phyloP scores from a whole-genome alignment of 148 eudicot species.

The Fallopia convolvulus region DNA sequence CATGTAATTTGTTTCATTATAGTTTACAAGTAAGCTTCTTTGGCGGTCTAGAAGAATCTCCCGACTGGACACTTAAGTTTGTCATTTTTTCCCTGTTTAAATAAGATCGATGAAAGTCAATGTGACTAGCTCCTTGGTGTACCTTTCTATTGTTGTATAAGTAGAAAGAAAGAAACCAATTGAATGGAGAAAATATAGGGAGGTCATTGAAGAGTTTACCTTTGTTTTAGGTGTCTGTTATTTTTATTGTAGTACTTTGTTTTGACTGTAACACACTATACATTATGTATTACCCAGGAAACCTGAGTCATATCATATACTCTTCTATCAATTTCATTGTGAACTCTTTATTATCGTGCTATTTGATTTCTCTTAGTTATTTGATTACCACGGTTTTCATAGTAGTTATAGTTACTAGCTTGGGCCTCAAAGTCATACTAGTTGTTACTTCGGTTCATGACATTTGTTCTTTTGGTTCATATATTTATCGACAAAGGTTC shows the following conservation, averaged over 20 bases:
- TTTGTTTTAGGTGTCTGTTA: background rate
- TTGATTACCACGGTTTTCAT: background rate
- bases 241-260: background rate
- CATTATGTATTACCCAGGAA: background rate
- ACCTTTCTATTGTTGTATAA: background rate
- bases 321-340: too few species aligned
- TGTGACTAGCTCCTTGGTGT: background rate
- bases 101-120: background rate
- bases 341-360: background rate
- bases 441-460: too few species aligned
- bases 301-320: background rate
- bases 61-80: background rate
- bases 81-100: background rate
- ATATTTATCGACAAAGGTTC: too few species aligned
- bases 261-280: background rate
- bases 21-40: constrained; percentile 24
- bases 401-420: background rate
- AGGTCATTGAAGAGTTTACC: background rate
- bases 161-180: background rate
- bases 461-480: too few species aligned
- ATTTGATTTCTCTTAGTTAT: background rate
- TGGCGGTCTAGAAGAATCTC: background rate
- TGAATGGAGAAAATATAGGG: background rate
- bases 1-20: too few species aligned
- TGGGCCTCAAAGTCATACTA: background rate